Conservation (phyloP, 768 basidiomycete species). For the Fomitopsis serialis region DNA sequence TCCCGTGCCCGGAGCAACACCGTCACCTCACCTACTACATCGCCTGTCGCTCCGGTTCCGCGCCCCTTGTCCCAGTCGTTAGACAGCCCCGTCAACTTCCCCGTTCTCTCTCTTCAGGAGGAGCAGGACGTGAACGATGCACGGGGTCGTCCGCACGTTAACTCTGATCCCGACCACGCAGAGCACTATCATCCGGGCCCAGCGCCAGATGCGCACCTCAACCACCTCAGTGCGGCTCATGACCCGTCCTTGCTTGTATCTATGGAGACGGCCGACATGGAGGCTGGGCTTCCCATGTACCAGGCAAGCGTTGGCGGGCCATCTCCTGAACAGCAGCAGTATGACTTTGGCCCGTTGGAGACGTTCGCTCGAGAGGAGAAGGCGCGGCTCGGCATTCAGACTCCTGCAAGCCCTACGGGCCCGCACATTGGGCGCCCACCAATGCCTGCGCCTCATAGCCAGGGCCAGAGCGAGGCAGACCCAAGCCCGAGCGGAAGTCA, state of each 20-base stretch:
- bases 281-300: slow-evolving; percentile 60
- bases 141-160: slow-evolving; percentile 13
- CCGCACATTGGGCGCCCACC: slow-evolving; percentile 3
- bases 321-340: slow-evolving; percentile 33
- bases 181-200: slow-evolving; percentile 25
- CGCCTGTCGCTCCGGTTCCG: slow-evolving; percentile 28
- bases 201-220: slow-evolving; percentile 31
- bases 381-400: slow-evolving; percentile 50
- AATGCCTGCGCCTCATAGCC: slow-evolving; percentile 1
- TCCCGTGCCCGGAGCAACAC: slow-evolving; percentile 69
- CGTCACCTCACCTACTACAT: slow-evolving; percentile 30
- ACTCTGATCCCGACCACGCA: slow-evolving; percentile 4
- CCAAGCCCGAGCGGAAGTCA: slow-evolving; percentile 11
- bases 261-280: slow-evolving; percentile 12
- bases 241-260: slow-evolving; percentile 44
- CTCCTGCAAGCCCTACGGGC: slow-evolving; percentile 27
- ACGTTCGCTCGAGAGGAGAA: slow-evolving; percentile 71
- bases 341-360: slow-evolving; percentile 76
- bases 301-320: slow-evolving; percentile 42
- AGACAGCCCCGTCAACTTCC: slow-evolving; percentile 26
- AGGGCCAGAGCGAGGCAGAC: slow-evolving; percentile 2
- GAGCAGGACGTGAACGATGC: slow-evolving; percentile 42
- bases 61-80: slow-evolving; percentile 19
- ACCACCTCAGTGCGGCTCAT: slow-evolving; percentile 33
- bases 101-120: slow-evolving; percentile 42